Evolutionary conservation across 768 basidiomycete species (phyloP), one percentile per base, ranked within the genome.

Genomic region (Sporobolomyces roseus): DNA sequence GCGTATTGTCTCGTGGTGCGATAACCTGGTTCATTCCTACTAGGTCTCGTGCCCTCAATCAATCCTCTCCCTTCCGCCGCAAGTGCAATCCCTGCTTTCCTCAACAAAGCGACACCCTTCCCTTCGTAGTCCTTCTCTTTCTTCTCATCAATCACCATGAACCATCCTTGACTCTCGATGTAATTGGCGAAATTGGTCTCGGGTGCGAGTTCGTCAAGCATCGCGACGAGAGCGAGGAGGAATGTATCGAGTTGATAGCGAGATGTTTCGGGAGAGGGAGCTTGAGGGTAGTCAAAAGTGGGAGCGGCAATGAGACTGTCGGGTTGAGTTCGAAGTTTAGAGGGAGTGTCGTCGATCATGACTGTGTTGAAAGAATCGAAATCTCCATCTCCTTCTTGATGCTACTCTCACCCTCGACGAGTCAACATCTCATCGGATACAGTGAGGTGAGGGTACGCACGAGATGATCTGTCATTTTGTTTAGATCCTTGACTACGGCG

Each of bases 291-390:
- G 48, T 56, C 48, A 63, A 53, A 72, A 4, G 66, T 65, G 14
- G 70, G 66, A 4, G 70, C 62, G 23, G 56, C 61, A 59, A 72
- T 52, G 52, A 72, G 60, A 2, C 36, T 45, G 38, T 29, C 25
- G 30, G 70, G 70, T n/a, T 72, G 70, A 19, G 62, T 66, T 17
- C 66, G 66, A 5, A 72, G 63, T 45, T 72, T 72, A 7, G 30
- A 36, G 16, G 65, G 59, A 8, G 70, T 72, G 59, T 72, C 70
- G 59, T 72, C 70, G 14, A 68, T 58, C 52, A 67, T 67, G 38
- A 62, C 70, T 8, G 58, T 67, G 66, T 64, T 63, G 38, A 25
- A 8, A 17, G 58, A 25, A 23, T 45, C 27, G 10, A 58, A 49
- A 58, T 29, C 21, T 12, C 50, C 33, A 19, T 21, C 9, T 48